Conservation (phyloP, 2,329 filamentous ascomycete genomes). For the Fusarium pseudoanthophilum region DNA sequence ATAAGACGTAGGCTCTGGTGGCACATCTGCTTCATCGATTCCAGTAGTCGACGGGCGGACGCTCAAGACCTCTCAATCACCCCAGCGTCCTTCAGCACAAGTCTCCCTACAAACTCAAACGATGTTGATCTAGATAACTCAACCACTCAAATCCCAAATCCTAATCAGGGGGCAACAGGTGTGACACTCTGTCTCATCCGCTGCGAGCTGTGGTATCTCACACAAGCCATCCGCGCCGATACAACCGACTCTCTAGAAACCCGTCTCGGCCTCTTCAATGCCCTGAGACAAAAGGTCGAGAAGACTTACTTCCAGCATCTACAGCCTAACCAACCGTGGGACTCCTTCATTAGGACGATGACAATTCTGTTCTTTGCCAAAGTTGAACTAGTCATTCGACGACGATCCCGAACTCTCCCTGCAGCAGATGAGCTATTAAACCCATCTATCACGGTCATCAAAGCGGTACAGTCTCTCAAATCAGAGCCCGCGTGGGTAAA, state of each 20-base stretch:
- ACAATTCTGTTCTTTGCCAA: constrained; percentile 44
- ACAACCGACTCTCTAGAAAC: constrained; percentile 5
- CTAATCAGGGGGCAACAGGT: constrained; percentile 2
- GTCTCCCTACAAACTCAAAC: constrained; percentile 56
- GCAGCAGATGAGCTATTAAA: neutral
- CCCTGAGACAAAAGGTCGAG: constrained; percentile 19
- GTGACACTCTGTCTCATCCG: constrained; percentile 39
- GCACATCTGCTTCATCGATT: constrained; percentile 47
- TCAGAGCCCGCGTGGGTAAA: constrained; percentile 36
- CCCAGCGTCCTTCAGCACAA: constrained; percentile 51
- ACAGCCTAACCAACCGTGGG: constrained; percentile 4
- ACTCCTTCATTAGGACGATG: constrained; percentile 37
- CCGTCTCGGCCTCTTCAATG: constrained; percentile 20
- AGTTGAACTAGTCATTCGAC: constrained; percentile 39
- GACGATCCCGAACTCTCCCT: neutral
- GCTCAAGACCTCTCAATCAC: constrained; percentile 36
- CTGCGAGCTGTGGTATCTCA: constrained; percentile 44
- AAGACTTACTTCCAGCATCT: constrained; percentile 24
- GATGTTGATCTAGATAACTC: constrained; percentile 42
- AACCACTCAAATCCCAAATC: neutral
- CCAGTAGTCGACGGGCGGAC: constrained; percentile 17
- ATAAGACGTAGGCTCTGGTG: constrained; percentile 42
- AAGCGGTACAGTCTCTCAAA: constrained; percentile 35
- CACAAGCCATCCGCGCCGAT: constrained; percentile 26
- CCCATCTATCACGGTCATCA: constrained; percentile 31